Evolutionary conservation across 2,329 filamentous ascomycete genomes (phyloP), one percentile per base, ranked within the genome.

Genomic region (Plenodomus tracheiphilus): DNA sequence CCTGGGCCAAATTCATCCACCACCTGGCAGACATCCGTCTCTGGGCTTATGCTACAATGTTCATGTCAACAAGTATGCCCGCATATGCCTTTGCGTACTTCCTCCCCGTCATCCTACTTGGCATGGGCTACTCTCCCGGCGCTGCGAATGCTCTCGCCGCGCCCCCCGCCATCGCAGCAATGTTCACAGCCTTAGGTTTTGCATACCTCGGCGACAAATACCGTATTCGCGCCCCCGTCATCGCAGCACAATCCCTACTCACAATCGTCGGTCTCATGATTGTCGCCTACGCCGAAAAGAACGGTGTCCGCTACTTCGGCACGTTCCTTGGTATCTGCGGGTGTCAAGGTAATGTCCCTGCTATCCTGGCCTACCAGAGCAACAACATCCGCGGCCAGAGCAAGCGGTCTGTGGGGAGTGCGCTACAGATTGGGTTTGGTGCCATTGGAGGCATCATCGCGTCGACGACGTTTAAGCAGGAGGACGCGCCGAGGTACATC

Each of bases 31-130:
- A 65, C 22, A 39, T 50, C 17, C 62, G 60, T 35, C 45, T 68
- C 3, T 66, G 61, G 55, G 59, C 54, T 1, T 66, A 62, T 21
- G 55, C 53, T 5, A 57, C 64, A 6, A 38, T 62, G 5, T 60
- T 64, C 44, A 59, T 65, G 56, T 56, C 51, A 13, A 60, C 58
- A 1, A 64, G 61, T 0, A 52, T 64, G 41, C 60, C 60, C 1
- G 59, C 53, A 2, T 68, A 68, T 32, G 61, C 60, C 11, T 65
- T 65, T 18, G 38, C 54, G 11, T 68, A 64, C 48, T 66, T 65
- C 41, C 52, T 63, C 3, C 65, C 65, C 7, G 53, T 66, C 4
- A 66, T 68, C 10, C 57, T 66, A 9, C 42, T 64, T 4, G 61
- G 62, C 10, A 63, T 61, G 60, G 60, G 59, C 0, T 64, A 60